Conservation (phyloP, 495 filamentous ascomycete species). For the Extremus antarcticus region DNA sequence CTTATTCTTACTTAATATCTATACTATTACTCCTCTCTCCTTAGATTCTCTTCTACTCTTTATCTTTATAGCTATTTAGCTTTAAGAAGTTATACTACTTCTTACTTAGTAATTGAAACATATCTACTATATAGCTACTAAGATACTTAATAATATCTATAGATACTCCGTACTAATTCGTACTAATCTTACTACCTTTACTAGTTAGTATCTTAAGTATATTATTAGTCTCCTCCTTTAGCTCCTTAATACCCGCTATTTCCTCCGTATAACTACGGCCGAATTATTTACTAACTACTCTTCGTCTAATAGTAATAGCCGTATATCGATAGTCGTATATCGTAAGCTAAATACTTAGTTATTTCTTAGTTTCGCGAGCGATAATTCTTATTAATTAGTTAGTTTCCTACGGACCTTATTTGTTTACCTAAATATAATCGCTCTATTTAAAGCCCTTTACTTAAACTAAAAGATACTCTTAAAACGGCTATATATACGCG, state of each 20-base stretch:
- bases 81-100: background rate
- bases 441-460: background rate
- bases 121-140: conserved; percentile 2
- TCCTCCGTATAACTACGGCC: background rate
- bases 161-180: conserved; percentile 5
- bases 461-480: background rate
- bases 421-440: conserved; percentile 4
- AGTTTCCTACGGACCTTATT: conserved; percentile 5
- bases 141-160: conserved; percentile 4
- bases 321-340: conserved; percentile 3
- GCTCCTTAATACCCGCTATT: conserved; percentile 1
- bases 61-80: background rate
- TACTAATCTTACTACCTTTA: background rate
- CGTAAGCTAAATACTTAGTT: background rate
- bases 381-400: conserved; percentile 3
- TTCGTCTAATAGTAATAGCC: background rate
- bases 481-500: conserved; percentile 5
- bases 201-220: background rate
- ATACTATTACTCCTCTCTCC: too few species aligned
- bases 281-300: background rate
- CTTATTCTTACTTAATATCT: too few species aligned
- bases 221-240: conserved; percentile 1
- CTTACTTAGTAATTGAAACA: background rate
- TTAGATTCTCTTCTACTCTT: background rate
- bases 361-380: conserved; percentile 1